Evolutionary conservation across 73 alveolate genomes (phyloP).

Genomic region (Loxodes magnus): DNA sequence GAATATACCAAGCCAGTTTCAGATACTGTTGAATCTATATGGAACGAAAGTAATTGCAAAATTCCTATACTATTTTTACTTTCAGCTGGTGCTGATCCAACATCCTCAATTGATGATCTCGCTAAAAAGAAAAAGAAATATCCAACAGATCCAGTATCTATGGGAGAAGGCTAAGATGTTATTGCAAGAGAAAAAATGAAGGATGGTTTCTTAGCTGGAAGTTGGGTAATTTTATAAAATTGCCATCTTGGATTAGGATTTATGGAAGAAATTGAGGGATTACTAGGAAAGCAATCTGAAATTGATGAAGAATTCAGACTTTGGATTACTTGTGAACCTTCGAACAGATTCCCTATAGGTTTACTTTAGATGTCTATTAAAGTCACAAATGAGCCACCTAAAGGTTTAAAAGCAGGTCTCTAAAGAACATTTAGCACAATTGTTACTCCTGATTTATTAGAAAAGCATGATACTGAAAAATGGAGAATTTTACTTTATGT

Average conservation of each 20-base stretch:
- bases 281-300: constrained; percentile 87
- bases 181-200: constrained; percentile 91
- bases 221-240: constrained; percentile 97
- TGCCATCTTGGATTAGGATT: constrained; percentile 97
- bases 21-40: constrained; percentile 89
- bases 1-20: constrained; percentile 97
- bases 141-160: constrained; percentile 96
- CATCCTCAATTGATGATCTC: constrained; percentile 94
- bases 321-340: constrained; percentile 99
- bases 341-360: constrained; percentile 99
- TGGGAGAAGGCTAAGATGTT: constrained; percentile 99
- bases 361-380: constrained; percentile 97
- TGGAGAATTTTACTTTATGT: constrained; percentile 97
- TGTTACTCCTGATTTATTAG: constrained; percentile 87
- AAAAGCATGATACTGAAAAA: constrained; percentile 90
- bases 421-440: constrained; percentile 96
- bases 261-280: constrained; percentile 89
- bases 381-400: constrained; percentile 99
- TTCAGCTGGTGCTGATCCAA: constrained; percentile 99
- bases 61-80: constrained; percentile 95
- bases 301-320: constrained; percentile 96
- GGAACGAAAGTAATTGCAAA: constrained; percentile 75
- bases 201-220: constrained; percentile 91
- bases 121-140: constrained; percentile 98
- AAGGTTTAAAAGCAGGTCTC: constrained; percentile 99